These are phyloP conservation scores for Rosa rugosa DNA, from an alignment of 306 rosid genomes.

Conservation along the genomic window DNA sequence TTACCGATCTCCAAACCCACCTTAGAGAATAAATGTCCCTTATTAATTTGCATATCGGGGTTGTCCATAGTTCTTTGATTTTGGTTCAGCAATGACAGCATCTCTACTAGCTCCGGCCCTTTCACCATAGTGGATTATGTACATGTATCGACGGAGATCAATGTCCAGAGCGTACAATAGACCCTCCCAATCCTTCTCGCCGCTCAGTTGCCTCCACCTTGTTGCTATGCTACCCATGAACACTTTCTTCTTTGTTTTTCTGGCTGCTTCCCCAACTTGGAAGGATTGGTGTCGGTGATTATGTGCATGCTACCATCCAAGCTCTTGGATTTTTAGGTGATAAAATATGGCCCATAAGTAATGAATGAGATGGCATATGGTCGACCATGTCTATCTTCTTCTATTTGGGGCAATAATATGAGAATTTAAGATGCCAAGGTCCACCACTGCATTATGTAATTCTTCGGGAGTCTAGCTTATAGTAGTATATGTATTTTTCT, in stretches of 20 bases:
- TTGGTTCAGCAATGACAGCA: slow-evolving; percentile 34
- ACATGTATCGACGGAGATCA: slow-evolving; percentile 43
- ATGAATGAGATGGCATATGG: too few relatives aligned
- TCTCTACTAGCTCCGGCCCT: slow-evolving; percentile 66
- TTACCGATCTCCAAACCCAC: slow-evolving; percentile 41
- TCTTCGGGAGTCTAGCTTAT: too few relatives aligned
- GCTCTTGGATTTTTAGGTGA: too few relatives aligned
- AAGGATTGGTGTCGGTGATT: too few relatives aligned
- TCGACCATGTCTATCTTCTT: too few relatives aligned
- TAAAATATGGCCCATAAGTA: too few relatives aligned
- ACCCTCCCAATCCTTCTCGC: slow-evolving; percentile 40
- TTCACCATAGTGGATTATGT: slow-evolving; percentile 55
- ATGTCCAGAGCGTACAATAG: slow-evolving; percentile 43
- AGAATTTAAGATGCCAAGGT: too few relatives aligned
- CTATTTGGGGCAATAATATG: too few relatives aligned
- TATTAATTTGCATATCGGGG: slow-evolving; percentile 30
- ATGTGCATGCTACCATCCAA: too few relatives aligned
- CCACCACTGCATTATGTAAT: too few relatives aligned
- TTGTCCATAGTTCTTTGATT: slow-evolving; percentile 41
- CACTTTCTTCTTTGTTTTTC: neutral
- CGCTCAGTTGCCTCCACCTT: slow-evolving; percentile 51
- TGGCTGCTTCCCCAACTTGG: too few relatives aligned
- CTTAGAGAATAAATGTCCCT: slow-evolving; percentile 44
- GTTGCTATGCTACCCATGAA: slow-evolving; percentile 15
- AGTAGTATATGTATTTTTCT: too few relatives aligned